Conservation (phyloP, 177 flowering plant species). For the Vitis hybrid region DNA sequence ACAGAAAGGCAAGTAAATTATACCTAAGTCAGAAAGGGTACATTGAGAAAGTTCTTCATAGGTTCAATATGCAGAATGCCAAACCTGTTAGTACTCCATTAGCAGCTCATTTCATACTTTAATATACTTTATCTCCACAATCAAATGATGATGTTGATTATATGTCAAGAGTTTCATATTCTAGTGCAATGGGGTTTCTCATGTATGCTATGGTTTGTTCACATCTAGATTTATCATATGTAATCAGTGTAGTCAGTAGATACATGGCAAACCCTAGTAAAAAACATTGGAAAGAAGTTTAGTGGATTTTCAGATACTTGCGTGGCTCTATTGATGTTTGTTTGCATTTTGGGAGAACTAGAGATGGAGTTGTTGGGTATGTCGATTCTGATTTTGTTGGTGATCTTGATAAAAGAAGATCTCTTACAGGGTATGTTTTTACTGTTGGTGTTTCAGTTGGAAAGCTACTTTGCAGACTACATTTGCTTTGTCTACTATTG, state of each 20-base stretch:
- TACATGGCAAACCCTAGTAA: background rate
- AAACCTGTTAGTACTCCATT: too few species aligned
- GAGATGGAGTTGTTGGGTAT: conserved; percentile 1
- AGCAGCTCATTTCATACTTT: rapidly evolving
- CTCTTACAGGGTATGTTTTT: background rate
- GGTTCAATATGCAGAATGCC: too few species aligned
- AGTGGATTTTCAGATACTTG: conserved; percentile 1
- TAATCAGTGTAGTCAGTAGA: background rate
- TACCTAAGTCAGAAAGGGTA: too few species aligned
- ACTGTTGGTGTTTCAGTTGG: background rate
- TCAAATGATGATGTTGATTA: too few species aligned
- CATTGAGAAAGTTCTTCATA: too few species aligned
- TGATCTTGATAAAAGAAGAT: too few species aligned
- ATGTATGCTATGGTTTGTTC: too few species aligned
- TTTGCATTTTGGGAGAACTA: conserved; percentile 1
- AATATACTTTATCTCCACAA: too few species aligned
- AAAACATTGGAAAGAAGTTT: background rate
- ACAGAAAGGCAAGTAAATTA: too few species aligned
- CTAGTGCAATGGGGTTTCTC: too few species aligned
- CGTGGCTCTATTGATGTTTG: background rate
- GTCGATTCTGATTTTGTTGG: background rate
- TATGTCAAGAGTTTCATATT: too few species aligned
- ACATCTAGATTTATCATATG: background rate
- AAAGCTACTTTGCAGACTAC: background rate
- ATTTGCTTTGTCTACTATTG: background rate